phyloP scores from a whole-genome alignment of 345 rosid genomes.

The Eucalyptus sp. region DNA sequence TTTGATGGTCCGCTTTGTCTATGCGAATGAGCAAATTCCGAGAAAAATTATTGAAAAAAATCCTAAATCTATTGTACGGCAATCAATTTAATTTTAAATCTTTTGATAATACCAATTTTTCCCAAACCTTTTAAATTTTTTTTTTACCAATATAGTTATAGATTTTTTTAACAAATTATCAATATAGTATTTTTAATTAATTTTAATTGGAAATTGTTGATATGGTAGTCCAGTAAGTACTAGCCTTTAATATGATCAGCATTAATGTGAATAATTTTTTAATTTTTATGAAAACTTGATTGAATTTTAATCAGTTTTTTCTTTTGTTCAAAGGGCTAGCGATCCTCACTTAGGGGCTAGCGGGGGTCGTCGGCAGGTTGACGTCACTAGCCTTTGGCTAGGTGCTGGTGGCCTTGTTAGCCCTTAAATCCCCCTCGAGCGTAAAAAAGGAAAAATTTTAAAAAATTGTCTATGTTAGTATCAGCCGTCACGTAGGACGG shows the following conservation, averaged over 20 bases:
- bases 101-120: fast-evolving
- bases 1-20: background rate
- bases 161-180: fast-evolving
- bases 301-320: too few relatives aligned
- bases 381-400: fast-evolving
- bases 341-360: background rate
- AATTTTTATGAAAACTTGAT: too few relatives aligned
- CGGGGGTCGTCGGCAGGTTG: fast-evolving
- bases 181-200: fast-evolving
- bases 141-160: fast-evolving
- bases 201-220: fast-evolving
- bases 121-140: too few relatives aligned
- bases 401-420: fast-evolving
- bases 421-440: too few relatives aligned
- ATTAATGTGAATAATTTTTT: fast-evolving
- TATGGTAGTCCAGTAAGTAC: fast-evolving
- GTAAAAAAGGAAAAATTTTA: too few relatives aligned
- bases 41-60: fast-evolving
- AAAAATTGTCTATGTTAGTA: too few relatives aligned
- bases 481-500: too few relatives aligned
- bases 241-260: fast-evolving
- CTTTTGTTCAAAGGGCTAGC: fast-evolving
- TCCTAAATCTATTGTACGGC: fast-evolving
- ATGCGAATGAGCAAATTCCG: fast-evolving
- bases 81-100: fast-evolving